These are phyloP conservation scores for Phaeodactylum tricornutum DNA, from an alignment of 108 stramenopile species.

Conservation along the genomic window DNA sequence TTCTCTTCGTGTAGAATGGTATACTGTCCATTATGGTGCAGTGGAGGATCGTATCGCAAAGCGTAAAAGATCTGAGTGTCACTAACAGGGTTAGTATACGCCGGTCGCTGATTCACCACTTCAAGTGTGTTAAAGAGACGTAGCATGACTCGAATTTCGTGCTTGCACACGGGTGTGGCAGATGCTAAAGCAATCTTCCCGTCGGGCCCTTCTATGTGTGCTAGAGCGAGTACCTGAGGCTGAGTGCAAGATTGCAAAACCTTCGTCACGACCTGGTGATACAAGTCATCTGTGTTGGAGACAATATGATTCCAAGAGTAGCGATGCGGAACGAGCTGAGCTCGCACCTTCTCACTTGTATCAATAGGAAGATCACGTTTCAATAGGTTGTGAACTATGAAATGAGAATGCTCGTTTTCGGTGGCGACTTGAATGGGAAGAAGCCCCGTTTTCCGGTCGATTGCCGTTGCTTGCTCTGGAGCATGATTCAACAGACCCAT, in stretches of 20 bases:
- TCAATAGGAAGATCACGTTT: conserved; percentile 83
- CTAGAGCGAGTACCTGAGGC: conserved; percentile 82
- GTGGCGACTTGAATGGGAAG: conserved; percentile 83
- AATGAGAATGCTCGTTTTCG: conserved; percentile 72
- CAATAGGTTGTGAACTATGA: conserved; percentile 78
- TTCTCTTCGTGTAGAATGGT: conserved; percentile 65
- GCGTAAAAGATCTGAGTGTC: conserved; percentile 88
- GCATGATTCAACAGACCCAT: conserved; percentile 77
- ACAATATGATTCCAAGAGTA: conserved; percentile 89
- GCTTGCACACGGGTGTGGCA: conserved; percentile 82
- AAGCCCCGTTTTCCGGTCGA: conserved; percentile 62
- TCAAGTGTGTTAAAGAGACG: conserved; percentile 88
- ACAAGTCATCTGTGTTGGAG: conserved; percentile 63
- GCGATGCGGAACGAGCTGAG: conserved; percentile 71
- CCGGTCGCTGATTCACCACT: conserved; percentile 83
- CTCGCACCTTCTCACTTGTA: conserved; percentile 76
- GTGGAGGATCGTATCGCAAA: conserved; percentile 77
- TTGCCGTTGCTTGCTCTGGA: conserved; percentile 61
- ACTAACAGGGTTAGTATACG: conserved; percentile 77
- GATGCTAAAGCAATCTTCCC: conserved; percentile 76
- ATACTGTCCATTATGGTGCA: conserved; percentile 46
- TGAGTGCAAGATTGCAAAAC: conserved; percentile 79
- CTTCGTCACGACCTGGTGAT: conserved; percentile 83
- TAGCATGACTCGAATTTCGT: conserved; percentile 84
- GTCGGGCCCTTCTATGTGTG: conserved; percentile 77